Conservation (phyloP, 495 filamentous ascomycete genomes). For the Talaromyces trachyspermus region DNA sequence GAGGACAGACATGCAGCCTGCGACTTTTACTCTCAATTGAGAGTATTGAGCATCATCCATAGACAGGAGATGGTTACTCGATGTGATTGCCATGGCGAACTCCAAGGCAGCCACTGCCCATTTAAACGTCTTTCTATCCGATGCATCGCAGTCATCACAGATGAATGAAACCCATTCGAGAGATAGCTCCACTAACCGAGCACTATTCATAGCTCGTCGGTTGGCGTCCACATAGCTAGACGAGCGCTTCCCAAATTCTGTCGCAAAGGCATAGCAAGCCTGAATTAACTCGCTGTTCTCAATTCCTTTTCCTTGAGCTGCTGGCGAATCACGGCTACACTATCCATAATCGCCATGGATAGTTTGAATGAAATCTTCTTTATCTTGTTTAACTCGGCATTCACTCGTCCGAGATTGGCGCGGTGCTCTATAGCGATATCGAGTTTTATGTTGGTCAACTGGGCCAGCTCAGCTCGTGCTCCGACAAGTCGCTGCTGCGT, state of each 20-base stretch:
- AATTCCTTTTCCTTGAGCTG: constrained; percentile 61
- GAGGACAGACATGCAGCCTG: constrained; percentile 93
- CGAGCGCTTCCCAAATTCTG: constrained; percentile 93
- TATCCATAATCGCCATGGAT: constrained; percentile 99
- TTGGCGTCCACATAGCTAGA: constrained; percentile 91
- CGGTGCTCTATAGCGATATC: constrained; percentile 85
- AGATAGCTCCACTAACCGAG: constrained; percentile 84
- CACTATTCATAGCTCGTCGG: constrained; percentile 88
- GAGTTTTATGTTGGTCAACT: constrained; percentile 69
- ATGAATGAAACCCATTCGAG: constrained; percentile 98
- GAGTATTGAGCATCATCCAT: constrained; percentile 83
- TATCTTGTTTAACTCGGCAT: constrained; percentile 85
- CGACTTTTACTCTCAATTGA: constrained; percentile 74
- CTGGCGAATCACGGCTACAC: constrained; percentile 81
- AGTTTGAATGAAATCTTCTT: constrained; percentile 93
- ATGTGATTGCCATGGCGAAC: constrained; percentile 95
- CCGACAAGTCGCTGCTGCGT: constrained; percentile 70
- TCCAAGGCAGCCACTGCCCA: constrained; percentile 95
- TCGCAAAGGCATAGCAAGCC: constrained; percentile 97
- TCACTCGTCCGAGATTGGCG: constrained; percentile 88
- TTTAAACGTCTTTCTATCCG: constrained; percentile 92
- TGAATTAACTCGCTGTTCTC: constrained; percentile 95
- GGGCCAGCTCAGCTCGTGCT: constrained; percentile 67
- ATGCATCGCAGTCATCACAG: constrained; percentile 90
- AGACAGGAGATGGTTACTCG: constrained; percentile 80